Percentiles rank a stretch among this genome's conserved stretches.
Evolutionary conservation across 805 yeast genomes (phyloP).

Genomic region (Barnettozyma wickerhamii): DNA sequence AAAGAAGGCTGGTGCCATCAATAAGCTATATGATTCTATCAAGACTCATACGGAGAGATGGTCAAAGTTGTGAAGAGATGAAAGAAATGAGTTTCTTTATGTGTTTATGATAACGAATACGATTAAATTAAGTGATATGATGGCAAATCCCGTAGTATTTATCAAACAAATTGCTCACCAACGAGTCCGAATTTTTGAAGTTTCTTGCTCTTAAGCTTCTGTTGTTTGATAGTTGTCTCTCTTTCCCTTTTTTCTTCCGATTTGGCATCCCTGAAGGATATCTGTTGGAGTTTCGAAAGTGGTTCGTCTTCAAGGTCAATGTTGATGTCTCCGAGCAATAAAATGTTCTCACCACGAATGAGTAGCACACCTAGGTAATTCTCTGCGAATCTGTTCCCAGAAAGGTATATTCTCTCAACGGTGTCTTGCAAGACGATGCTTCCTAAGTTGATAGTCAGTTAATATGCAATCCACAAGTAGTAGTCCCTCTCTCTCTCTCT

Average conservation of each 20-base stretch:
- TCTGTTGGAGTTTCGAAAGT: conserved; percentile 48
- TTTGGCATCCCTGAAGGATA: conserved; percentile 62
- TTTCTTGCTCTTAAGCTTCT: conserved; percentile 42
- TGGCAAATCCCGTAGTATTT: no score
- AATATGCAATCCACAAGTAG: no score
- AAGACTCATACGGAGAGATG: conserved; percentile 17
- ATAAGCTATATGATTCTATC: conserved; percentile 27
- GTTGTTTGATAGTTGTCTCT: conserved; percentile 33
- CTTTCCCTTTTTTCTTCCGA: conserved; percentile 30
- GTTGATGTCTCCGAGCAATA: conserved; percentile 90
- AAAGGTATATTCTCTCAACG: conserved; percentile 73
- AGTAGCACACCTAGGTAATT: conserved; percentile 73
- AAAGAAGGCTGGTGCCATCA: conserved; percentile 34
- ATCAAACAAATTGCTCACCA: conserved; percentile 45
- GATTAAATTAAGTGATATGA: no score
- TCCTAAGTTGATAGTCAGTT: conserved; percentile 33
- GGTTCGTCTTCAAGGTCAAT: conserved; percentile 79
- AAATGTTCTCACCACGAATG: conserved; percentile 95
- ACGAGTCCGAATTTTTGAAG: conserved; percentile 52
- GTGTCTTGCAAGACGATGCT: conserved; percentile 91
- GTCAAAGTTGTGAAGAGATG: conserved; percentile 12
- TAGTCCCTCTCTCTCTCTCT: no score
- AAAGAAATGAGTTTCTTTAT: no score
- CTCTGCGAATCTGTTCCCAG: conserved; percentile 64
- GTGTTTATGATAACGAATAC: neutral